Conservation (phyloP, 257 asterid genomes). For the Rauvolfia tetraphylla region DNA sequence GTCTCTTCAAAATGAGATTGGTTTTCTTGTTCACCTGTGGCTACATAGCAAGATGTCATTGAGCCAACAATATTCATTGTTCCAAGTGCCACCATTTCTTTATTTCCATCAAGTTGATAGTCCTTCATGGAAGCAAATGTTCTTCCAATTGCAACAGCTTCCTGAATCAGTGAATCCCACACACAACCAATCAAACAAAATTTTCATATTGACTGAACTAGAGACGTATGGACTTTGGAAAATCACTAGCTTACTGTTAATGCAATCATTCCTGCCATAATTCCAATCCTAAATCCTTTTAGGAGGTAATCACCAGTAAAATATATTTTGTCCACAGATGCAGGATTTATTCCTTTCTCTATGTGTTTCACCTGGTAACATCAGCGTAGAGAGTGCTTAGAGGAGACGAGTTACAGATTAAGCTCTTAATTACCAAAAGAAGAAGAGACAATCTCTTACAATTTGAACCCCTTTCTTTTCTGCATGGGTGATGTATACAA, state of each 20-base stretch:
- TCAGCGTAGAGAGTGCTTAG: constrained; percentile 1
- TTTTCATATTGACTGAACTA: not conserved
- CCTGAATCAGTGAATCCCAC: constrained; percentile 37
- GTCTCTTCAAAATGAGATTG: not conserved
- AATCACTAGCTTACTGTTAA: not conserved
- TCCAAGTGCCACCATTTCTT: constrained; percentile 96
- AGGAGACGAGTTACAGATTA: not conserved
- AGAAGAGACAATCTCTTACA: constrained; percentile 39
- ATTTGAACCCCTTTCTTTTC: constrained; percentile 72
- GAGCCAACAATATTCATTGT: constrained; percentile 91
- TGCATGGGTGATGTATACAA: constrained; percentile 70
- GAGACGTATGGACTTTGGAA: not conserved
- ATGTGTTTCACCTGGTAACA: constrained; percentile 67
- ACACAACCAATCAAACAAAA: not conserved
- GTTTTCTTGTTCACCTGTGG: constrained; percentile 53
- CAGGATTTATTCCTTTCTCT: constrained; percentile 74
- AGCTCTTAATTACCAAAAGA: not conserved
- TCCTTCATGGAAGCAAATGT: constrained; percentile 95
- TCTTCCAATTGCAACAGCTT: constrained; percentile 94
- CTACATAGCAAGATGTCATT: constrained; percentile 90
- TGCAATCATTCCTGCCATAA: constrained; percentile 86
- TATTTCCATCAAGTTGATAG: constrained; percentile 90
- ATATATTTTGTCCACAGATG: constrained; percentile 56
- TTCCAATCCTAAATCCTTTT: constrained; percentile 71
- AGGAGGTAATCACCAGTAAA: constrained; percentile 60